These are phyloP conservation scores for Serendipita sp. DNA, from an alignment of 768 basidiomycete species.

Conservation along the genomic window DNA sequence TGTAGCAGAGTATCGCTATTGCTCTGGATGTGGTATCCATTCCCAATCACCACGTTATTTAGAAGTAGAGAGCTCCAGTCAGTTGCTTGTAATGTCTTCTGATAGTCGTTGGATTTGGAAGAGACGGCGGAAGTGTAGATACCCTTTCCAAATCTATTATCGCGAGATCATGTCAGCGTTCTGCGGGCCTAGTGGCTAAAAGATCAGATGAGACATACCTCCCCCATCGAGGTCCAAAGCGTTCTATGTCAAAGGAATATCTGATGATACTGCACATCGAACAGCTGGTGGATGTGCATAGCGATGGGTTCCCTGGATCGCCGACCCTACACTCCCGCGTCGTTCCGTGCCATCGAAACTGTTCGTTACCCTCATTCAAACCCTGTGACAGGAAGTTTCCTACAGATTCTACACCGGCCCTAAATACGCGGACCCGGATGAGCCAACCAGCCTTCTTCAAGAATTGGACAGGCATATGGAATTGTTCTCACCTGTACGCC, in stretches of 20 bases:
- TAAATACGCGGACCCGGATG: background rate
- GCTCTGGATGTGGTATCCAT: conserved; percentile 31
- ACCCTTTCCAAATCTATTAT: conserved; percentile 44
- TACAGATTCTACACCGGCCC: conserved; percentile 28
- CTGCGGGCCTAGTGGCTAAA: conserved; percentile 39
- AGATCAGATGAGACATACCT: conserved; percentile 21
- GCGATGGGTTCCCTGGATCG: conserved; percentile 31
- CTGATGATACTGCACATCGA: conserved; percentile 41
- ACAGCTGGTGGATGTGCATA: conserved; percentile 36
- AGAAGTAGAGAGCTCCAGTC: conserved; percentile 38
- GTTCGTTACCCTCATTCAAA: conserved; percentile 40
- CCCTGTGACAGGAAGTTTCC: conserved; percentile 42
- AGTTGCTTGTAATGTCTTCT: conserved; percentile 26
- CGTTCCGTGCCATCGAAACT: conserved; percentile 54
- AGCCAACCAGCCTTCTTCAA: no score
- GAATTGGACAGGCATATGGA: background rate
- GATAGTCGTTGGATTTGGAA: conserved; percentile 57
- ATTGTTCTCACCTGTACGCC: background rate
- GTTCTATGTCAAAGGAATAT: conserved; percentile 41
- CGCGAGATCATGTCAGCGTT: conserved; percentile 13
- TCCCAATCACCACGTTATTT: conserved; percentile 50
- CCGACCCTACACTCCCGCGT: conserved; percentile 39
- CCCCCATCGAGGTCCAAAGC: conserved; percentile 29
- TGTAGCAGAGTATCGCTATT: conserved; percentile 33
- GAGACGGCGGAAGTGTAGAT: conserved; percentile 54